Percentiles rank a stretch among this genome's conserved stretches.
phyloP scores from a whole-genome alignment of 2,329 filamentous ascomycete genomes.

The Epichloe baconii region DNA sequence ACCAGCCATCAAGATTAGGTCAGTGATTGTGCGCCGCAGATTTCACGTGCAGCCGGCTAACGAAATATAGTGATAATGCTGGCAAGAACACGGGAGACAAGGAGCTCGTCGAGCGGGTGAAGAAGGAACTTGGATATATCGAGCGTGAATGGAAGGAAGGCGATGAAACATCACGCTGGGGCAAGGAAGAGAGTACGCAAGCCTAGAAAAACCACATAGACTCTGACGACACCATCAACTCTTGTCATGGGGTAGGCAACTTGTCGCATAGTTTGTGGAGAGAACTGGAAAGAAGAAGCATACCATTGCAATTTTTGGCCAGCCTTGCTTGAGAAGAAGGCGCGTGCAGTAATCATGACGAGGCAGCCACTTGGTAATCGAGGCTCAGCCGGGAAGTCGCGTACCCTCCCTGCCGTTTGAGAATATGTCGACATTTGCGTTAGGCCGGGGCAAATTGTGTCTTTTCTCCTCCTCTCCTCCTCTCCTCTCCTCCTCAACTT shows the following conservation, averaged over 20 bases:
- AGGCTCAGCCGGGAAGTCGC: neutral
- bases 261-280: neutral
- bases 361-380: neutral
- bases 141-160: slow-evolving; percentile 75
- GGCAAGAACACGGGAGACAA: slow-evolving; percentile 91
- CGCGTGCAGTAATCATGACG: neutral
- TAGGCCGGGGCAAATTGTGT: neutral
- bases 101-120: slow-evolving; percentile 66
- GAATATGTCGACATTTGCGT: neutral
- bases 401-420: neutral
- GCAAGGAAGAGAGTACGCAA: slow-evolving; percentile 30
- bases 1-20: slow-evolving; percentile 78
- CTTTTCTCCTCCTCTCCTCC: neutral
- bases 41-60: slow-evolving; percentile 8
- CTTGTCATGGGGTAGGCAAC: neutral
- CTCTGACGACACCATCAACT: neutral
- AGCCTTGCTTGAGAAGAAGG: neutral
- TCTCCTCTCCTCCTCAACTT: neutral
- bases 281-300: neutral
- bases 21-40: slow-evolving; percentile 5
- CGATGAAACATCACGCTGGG: slow-evolving; percentile 77
- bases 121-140: slow-evolving; percentile 71
- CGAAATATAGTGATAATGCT: slow-evolving; percentile 51
- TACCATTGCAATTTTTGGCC: neutral
- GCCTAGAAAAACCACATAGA: neutral